phyloP scores from a whole-genome alignment of 441 rosid genomes.

The Breynia disticha region DNA sequence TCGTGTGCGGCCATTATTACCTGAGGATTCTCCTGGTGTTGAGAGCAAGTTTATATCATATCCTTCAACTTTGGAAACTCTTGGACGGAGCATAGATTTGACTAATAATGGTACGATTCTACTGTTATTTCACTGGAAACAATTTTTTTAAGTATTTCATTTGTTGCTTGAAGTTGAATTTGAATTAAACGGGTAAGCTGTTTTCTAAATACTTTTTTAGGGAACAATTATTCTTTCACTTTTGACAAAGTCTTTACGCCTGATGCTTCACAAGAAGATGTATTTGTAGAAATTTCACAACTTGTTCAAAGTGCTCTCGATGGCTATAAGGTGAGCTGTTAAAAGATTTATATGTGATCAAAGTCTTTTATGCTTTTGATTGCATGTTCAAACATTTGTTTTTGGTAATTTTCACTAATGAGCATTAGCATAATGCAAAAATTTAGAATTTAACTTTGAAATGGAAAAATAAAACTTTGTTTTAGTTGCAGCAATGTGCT shows the following conservation, averaged over 20 bases:
- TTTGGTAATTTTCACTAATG: no score
- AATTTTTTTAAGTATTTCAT: neutral
- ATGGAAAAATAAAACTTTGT: no score
- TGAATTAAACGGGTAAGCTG: no score
- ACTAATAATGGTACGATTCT: conserved; percentile 61
- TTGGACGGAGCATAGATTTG: conserved; percentile 73
- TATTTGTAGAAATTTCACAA: conserved; percentile 87
- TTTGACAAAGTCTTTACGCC: conserved; percentile 85
- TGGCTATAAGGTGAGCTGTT: conserved; percentile 72
- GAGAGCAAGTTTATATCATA: conserved; percentile 52
- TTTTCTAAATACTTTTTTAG: conserved; percentile 19
- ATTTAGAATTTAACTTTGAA: no score
- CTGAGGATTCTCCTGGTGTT: conserved; percentile 52
- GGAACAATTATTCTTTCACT: conserved; percentile 74
- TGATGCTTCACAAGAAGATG: conserved; percentile 78
- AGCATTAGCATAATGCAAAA: no score
- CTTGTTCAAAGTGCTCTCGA: conserved; percentile 96
- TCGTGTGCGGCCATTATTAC: conserved; percentile 79
- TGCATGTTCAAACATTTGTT: no score
- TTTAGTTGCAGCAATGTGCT: neutral
- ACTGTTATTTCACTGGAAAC: neutral
- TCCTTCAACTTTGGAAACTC: conserved; percentile 63
- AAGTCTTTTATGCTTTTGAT: no score
- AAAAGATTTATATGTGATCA: neutral
- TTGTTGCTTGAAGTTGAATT: no score